Conservation (phyloP, 148 eudicot species). For the Nepenthes gracilis region DNA sequence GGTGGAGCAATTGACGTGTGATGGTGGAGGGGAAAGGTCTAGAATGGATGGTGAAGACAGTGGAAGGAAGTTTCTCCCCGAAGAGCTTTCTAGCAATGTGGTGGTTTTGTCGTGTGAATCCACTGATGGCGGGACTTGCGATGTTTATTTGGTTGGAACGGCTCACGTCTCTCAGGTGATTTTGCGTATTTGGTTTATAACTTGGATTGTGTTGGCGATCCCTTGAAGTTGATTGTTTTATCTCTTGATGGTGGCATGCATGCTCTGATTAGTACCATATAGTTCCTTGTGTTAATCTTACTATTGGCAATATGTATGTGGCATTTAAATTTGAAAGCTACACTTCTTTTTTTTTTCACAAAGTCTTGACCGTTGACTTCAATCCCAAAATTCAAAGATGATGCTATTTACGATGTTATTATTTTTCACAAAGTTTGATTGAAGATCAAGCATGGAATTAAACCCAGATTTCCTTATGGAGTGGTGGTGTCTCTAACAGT, state of each 20-base stretch:
- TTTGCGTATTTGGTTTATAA: background rate
- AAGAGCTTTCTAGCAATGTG: conserved; percentile 42
- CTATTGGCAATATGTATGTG: too few species aligned
- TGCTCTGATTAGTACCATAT: background rate
- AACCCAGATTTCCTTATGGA: too few species aligned
- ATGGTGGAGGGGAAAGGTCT: conserved; percentile 6
- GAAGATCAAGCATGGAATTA: too few species aligned
- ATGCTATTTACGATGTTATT: too few species aligned
- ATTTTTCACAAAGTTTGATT: too few species aligned
- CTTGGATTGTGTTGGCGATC: background rate
- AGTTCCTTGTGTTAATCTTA: too few species aligned
- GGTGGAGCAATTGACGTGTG: conserved; percentile 1
- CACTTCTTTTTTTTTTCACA: background rate
- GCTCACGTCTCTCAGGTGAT: conserved; percentile 87
- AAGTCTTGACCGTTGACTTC: conserved; percentile 1
- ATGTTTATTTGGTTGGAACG: conserved; percentile 76
- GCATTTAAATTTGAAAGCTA: too few species aligned
- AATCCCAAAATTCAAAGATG: too few species aligned
- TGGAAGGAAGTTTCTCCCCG: conserved; percentile 22
- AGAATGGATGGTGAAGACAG: conserved; percentile 1
- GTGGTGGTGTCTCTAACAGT: too few species aligned
- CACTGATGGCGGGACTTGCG: conserved; percentile 50
- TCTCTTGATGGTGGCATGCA: background rate
- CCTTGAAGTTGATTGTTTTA: background rate
- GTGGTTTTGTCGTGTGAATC: conserved; percentile 48